A percentile compares a stretch with the other conserved stretches of the same genome.
These are phyloP conservation scores for Botryotinia convoluta DNA, from an alignment of 2,329 filamentous ascomycete genomes.

Conservation along the genomic window DNA sequence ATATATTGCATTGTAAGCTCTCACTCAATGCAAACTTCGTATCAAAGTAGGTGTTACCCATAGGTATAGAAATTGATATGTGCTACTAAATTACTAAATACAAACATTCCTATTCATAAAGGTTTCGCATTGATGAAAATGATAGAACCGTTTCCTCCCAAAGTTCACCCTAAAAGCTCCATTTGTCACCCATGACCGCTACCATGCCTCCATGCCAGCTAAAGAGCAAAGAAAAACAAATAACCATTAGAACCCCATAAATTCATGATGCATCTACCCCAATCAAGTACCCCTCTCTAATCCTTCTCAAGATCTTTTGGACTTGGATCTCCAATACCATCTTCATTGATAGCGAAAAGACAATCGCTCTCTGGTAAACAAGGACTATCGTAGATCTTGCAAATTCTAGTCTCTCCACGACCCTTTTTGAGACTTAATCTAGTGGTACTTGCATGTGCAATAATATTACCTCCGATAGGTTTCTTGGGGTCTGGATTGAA, in stretches of 20 bases:
- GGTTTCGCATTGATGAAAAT: constrained; percentile 7
- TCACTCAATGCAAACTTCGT: neutral
- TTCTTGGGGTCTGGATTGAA: constrained; percentile 99
- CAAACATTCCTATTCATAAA: constrained; percentile 1
- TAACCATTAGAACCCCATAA: constrained; percentile 1
- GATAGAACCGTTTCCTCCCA: neutral
- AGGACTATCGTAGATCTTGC: constrained; percentile 98
- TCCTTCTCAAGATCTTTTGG: constrained; percentile 95
- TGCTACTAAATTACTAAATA: constrained; percentile 8
- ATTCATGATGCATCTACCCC: neutral
- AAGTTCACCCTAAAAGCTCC: neutral
- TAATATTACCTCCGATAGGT: constrained; percentile 97
- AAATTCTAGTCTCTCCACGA: constrained; percentile 89
- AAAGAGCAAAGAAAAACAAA: constrained; percentile 6
- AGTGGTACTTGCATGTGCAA: constrained; percentile 95
- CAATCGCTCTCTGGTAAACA: constrained; percentile 96
- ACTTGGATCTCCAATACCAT: constrained; percentile 92
- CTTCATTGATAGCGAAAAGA: constrained; percentile 93
- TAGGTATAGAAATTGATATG: neutral
- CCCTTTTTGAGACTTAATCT: constrained; percentile 94
- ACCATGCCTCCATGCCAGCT: constrained; percentile 11
- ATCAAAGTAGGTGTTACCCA: neutral
- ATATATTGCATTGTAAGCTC: neutral
- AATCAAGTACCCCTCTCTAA: constrained; percentile 20
- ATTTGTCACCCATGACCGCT: constrained; percentile 24